These are phyloP conservation scores for Chalciporus sp. DNA, from an alignment of 1,284 basidiomycete species.

Conservation along the genomic window DNA sequence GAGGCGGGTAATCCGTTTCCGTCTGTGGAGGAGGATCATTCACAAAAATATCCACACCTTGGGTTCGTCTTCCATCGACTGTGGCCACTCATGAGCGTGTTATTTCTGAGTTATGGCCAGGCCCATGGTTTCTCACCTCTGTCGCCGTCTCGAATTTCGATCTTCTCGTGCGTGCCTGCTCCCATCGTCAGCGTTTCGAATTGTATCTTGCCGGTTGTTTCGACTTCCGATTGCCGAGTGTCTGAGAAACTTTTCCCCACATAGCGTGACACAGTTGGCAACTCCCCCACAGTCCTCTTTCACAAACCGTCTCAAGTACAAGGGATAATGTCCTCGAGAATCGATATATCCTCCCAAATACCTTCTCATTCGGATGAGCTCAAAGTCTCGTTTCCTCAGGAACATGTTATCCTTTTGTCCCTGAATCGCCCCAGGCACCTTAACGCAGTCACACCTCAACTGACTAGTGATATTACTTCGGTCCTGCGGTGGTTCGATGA, in stretches of 20 bases:
- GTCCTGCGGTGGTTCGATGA: constrained; percentile 79
- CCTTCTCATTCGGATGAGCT: constrained; percentile 60
- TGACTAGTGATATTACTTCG: constrained; percentile 57
- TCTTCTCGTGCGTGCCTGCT: background rate
- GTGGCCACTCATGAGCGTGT: background rate
- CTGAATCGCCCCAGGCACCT: constrained; percentile 75
- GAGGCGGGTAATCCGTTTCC: constrained; percentile 5
- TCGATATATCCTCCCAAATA: background rate
- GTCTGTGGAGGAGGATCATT: constrained; percentile 1
- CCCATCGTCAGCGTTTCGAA: background rate
- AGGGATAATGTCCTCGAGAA: constrained; percentile 10
- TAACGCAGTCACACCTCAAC: constrained; percentile 71
- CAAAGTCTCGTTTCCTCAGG: constrained; percentile 57
- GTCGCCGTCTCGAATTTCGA: too few relatives aligned
- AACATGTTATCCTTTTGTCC: constrained; percentile 72
- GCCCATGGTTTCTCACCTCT: too few relatives aligned
- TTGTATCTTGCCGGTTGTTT: background rate
- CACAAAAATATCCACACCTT: background rate
- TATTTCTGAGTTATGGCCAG: constrained; percentile 3
- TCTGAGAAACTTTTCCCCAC: background rate
- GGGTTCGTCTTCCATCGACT: constrained; percentile 7
- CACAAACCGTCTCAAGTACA: background rate
- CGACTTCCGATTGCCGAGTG: background rate
- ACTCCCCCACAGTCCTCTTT: background rate
- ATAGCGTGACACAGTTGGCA: too few relatives aligned